These are phyloP conservation scores for Metschnikowia kofuensis DNA, from an alignment of 805 yeast species.

Conservation along the genomic window DNA sequence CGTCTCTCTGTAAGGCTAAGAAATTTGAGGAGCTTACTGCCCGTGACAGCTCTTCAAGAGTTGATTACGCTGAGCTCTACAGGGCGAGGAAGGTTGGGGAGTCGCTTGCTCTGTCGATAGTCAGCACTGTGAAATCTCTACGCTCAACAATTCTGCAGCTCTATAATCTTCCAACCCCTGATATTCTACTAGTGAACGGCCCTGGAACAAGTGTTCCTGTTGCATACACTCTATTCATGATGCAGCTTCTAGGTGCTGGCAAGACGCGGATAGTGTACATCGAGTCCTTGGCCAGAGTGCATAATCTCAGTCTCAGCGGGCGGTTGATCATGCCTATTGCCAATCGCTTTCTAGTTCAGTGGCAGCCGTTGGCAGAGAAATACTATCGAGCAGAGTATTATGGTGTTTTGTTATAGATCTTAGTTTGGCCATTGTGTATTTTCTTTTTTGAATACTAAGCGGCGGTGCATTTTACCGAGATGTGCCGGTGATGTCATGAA, in stretches of 20 bases:
- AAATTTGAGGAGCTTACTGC: constrained; percentile 28
- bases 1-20: constrained; percentile 44
- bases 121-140: constrained; percentile 43
- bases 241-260: constrained; percentile 47
- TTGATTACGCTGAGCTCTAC: constrained; percentile 35
- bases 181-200: constrained; percentile 62
- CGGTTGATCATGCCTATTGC: constrained; percentile 63
- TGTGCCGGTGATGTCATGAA: too few relatives aligned
- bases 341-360: constrained; percentile 84
- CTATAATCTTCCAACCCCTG: constrained; percentile 31
- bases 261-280: constrained; percentile 67
- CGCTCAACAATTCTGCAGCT: constrained; percentile 26
- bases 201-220: constrained; percentile 81
- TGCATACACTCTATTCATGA: constrained; percentile 51
- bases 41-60: constrained; percentile 1
- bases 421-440: too few relatives aligned
- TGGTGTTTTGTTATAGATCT: constrained; percentile 60
- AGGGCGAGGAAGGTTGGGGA: constrained; percentile 67
- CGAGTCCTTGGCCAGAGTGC: constrained; percentile 85
- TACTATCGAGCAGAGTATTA: constrained; percentile 67
- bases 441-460: too few relatives aligned
- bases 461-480: too few relatives aligned
- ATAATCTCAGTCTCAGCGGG: constrained; percentile 74
- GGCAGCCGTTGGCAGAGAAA: constrained; percentile 58
- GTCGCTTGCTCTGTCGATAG: constrained; percentile 42